phyloP scores from a whole-genome alignment of 2,329 filamentous ascomycete genomes.

The Pseudogymnoascus sp. region DNA sequence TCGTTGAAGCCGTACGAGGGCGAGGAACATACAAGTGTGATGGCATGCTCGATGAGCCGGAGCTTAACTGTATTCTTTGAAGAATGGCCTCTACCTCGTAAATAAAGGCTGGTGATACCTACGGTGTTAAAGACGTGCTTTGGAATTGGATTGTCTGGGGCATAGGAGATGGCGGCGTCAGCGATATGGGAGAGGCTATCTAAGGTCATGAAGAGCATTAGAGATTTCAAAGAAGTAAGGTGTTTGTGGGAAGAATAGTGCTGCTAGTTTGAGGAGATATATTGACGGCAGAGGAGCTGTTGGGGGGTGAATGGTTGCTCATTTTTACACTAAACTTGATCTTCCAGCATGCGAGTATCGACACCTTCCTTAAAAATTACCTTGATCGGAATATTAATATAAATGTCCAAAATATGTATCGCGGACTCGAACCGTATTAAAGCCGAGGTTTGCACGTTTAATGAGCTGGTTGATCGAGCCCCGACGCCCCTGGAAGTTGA shows the following conservation, averaged over 20 bases:
- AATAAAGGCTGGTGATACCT: neutral
- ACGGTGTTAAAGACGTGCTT: neutral
- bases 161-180: neutral
- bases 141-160: neutral
- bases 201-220: neutral
- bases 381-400: neutral
- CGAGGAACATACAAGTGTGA: conserved; percentile 1
- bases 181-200: neutral
- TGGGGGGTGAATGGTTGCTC: neutral
- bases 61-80: neutral
- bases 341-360: conserved; percentile 7
- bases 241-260: neutral
- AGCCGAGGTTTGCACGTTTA: conserved; percentile 7
- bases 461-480: conserved; percentile 12
- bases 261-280: neutral
- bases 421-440: conserved; percentile 1
- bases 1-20: neutral
- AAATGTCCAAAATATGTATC: neutral
- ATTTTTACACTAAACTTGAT: too few relatives aligned
- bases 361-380: conserved; percentile 11
- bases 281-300: neutral
- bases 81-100: neutral
- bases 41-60: conserved; percentile 4
- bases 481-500: conserved; percentile 8
- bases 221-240: neutral